Conservation (phyloP, 2,329 filamentous ascomycete genomes). For the Phialophora macrospora region DNA sequence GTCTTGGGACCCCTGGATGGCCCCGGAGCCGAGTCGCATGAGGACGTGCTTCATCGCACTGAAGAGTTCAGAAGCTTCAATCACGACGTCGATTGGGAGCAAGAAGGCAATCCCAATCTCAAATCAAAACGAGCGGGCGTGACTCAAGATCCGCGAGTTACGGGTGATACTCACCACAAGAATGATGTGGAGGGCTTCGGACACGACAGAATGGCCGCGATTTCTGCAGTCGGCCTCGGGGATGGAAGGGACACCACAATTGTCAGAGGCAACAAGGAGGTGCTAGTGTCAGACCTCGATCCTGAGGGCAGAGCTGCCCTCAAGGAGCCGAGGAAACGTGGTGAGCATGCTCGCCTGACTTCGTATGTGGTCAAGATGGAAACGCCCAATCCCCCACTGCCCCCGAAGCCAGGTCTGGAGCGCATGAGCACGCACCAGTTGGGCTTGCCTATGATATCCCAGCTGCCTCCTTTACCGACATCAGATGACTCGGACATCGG, state of each 20-base stretch:
- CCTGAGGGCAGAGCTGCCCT: conserved; percentile 68
- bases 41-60: conserved; percentile 61
- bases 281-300: conserved; percentile 68
- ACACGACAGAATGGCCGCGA: conserved; percentile 72
- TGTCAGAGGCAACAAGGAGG: conserved; percentile 68
- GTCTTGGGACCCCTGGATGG: conserved; percentile 24
- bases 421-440: conserved; percentile 69
- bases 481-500: conserved; percentile 82
- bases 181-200: conserved; percentile 81
- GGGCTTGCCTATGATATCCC: conserved; percentile 69
- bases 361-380: conserved; percentile 42
- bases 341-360: conserved; percentile 42
- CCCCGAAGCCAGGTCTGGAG: conserved; percentile 62
- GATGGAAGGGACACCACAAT: conserved; percentile 73
- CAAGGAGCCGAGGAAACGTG: conserved; percentile 56
- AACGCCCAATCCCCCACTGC: conserved; percentile 57
- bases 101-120: conserved; percentile 62
- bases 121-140: conserved; percentile 57
- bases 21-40: conserved; percentile 44
- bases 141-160: conserved; percentile 64
- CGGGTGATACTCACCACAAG: conserved; percentile 65
- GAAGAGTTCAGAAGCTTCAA: conserved; percentile 72
- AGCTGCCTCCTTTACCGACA: conserved; percentile 71
- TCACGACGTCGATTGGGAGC: conserved; percentile 70
- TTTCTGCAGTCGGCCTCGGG: conserved; percentile 65